Evolutionary conservation across 805 yeast genomes (phyloP), one percentile per base, ranked within the genome.

Genomic region (Scheffersomyces amazonensis): DNA sequence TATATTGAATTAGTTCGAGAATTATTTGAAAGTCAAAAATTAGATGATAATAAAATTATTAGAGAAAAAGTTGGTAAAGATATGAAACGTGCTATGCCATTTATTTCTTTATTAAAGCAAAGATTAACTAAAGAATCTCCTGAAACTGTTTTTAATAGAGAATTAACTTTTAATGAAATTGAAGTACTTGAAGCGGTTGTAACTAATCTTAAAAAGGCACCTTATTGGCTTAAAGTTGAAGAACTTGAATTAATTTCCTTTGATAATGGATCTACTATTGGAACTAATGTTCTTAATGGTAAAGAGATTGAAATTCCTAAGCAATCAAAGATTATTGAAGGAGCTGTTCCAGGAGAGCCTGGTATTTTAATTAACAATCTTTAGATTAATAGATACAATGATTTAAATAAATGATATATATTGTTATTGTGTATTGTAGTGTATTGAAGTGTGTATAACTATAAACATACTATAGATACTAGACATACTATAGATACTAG

Each of bases 81-180:
- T 55, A 87, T 90, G 86, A 93, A 93, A 77, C 83, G 95, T 53
- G 97, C 96, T 43, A 93, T 93, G 98, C 98, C 98, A 42, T 91
- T 90, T 63, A 89, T 93, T 44, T 82, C 91, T 47, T 70, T 79
- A 51, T 71, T 93, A 62, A 90, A 93, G 66, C 87, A 83, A 58
- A 81, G 95, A 69, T 73, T 93, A 49, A 66, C 73, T 28, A 65
- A 64, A 36, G 95, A 86, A 57, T 64, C 81, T 21, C 81, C 96
- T 15, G 79, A 76, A 37, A 76, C 77, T 36, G 96, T 93, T 18
- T 88, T 93, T 74, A 83, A 89, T 74, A 80, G 98, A 70, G 84
- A 90, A 65, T 78, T 91, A 49, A 74, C 82, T 23, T 93, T 88
- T 64, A 74, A 81, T 62, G 99, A 93, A 72, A 61, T 73, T 32